Evolutionary conservation across 2,329 filamentous ascomycete genomes (phyloP), one percentile per base, ranked within the genome.

Genomic region (Pseudonectria buxi): DNA sequence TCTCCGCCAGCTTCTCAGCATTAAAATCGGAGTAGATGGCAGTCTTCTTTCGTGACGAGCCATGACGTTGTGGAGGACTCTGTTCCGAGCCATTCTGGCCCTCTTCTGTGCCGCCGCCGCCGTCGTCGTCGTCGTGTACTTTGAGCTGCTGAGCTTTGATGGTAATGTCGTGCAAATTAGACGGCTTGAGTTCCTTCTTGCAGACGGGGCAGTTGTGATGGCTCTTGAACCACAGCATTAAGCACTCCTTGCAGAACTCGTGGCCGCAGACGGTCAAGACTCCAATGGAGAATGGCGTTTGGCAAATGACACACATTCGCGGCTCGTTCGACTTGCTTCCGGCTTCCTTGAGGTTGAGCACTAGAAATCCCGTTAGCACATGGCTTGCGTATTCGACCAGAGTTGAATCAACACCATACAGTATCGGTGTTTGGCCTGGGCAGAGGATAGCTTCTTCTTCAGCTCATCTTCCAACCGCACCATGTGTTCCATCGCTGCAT

Each of bases 221-320:
- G 24, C 76, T 69, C 37, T 67, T 70, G 65, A 83, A 86, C 92
- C 92, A 96, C 10, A 78, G 49, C 26, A 71, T 69, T 47, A 96
- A 81, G 58, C 92, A 96, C 18, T 86, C 83, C 51, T 86, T 88
- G 65, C 90, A 95, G 56, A 88, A 96, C 45, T 87, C 78, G 55
- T 98, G 92, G 0, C 90, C 90, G 56, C 92, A 96, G 1, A 87
- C 74, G 0, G 90, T 95, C 42, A 90, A 68, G 34, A 84, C 77
- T 35, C 90, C 90, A n/a, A 78, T 67, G 39, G 83, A 79, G 50
- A 95, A 94, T 0, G 69, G 55, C 10, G 74, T 72, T 52, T 85
- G 81, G 56, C 92, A 98, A 48, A 98, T 95, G 36, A 94, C 76
- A 56, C 92, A 98, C 33, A 83, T 78, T 22, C 78, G 74, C 6